Percentiles rank a stretch among this genome's conserved stretches.
Conservation (phyloP, 2,329 filamentous ascomycete genomes). For the Endocalyx cinctus region DNA sequence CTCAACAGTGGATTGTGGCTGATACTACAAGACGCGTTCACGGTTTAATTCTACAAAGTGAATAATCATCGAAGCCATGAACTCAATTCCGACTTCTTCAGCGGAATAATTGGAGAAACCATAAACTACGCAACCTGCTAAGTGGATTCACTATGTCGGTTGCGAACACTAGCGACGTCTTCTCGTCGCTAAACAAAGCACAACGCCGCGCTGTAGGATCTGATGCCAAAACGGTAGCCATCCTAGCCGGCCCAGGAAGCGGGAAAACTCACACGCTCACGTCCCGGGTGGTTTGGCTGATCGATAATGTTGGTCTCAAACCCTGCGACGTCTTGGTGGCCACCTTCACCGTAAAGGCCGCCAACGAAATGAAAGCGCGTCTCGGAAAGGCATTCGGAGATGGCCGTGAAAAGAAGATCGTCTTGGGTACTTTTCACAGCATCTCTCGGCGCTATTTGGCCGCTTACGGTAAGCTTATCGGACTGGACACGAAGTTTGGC, state of each 20-base stretch:
- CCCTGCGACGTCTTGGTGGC: slow-evolving; percentile 91
- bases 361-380: slow-evolving; percentile 86
- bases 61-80: too few relatives aligned
- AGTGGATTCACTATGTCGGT: slow-evolving; percentile 15
- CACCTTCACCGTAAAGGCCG: slow-evolving; percentile 95
- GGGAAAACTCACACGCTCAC: slow-evolving; percentile 97
- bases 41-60: too few relatives aligned
- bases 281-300: slow-evolving; percentile 83
- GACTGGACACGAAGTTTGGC: slow-evolving; percentile 75
- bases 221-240: slow-evolving; percentile 52
- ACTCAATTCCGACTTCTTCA: too few relatives aligned
- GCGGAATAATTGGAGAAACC: too few relatives aligned
- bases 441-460: slow-evolving; percentile 81
- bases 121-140: too few relatives aligned
- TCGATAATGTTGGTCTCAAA: slow-evolving; percentile 64
- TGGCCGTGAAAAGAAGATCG: slow-evolving; percentile 67
- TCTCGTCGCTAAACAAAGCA: slow-evolving; percentile 49
- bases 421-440: slow-evolving; percentile 93
- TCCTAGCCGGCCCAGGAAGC: slow-evolving; percentile 63
- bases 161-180: slow-evolving; percentile 25
- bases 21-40: too few relatives aligned
- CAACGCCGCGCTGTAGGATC: slow-evolving; percentile 54
- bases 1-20: too few relatives aligned
- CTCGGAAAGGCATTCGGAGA: slow-evolving; percentile 78
- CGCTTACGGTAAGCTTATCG: slow-evolving; percentile 79